Conservation (phyloP, 306 rosid genomes). For the Oxytropis ochrocephala region DNA sequence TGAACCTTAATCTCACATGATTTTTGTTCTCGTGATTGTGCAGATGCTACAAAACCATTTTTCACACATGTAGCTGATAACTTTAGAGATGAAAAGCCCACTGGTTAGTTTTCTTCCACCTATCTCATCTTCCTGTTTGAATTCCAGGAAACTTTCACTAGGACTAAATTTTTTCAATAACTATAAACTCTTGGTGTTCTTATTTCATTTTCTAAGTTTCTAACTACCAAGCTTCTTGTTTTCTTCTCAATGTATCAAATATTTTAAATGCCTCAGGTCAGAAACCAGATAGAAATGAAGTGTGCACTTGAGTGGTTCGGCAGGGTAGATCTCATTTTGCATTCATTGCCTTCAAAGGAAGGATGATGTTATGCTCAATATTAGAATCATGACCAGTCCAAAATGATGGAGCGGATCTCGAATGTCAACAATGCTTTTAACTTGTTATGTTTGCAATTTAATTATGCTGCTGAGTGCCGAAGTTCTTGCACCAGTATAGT, state of each 20-base stretch:
- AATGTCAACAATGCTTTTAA: conserved; percentile 9
- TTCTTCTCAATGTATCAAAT: not conserved
- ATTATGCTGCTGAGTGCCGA: conserved; percentile 23
- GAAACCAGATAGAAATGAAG: conserved; percentile 25
- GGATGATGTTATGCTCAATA: not conserved
- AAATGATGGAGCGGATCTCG: conserved; percentile 6
- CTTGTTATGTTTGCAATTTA: conserved; percentile 4
- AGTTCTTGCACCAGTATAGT: conserved; percentile 23
- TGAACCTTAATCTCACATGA: not conserved
- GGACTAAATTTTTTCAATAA: not conserved
- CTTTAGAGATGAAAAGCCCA: conserved; percentile 40
- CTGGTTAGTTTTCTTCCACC: conserved; percentile 39
- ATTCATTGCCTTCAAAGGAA: conserved; percentile 25
- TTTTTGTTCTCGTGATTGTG: conserved; percentile 19
- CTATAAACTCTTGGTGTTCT: not conserved
- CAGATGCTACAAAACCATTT: conserved; percentile 84
- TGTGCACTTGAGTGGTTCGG: conserved; percentile 14
- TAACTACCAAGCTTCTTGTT: not conserved
- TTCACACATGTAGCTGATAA: conserved; percentile 47
- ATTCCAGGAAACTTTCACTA: not conserved
- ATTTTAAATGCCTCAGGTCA: conserved; percentile 28
- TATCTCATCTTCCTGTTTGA: not conserved
- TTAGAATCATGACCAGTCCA: not conserved
- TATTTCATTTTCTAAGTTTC: not conserved
- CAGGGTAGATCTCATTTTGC: conserved; percentile 19